Conservation (phyloP, 2,329 filamentous ascomycete genomes). For the Pestalotiopsis sp. region DNA sequence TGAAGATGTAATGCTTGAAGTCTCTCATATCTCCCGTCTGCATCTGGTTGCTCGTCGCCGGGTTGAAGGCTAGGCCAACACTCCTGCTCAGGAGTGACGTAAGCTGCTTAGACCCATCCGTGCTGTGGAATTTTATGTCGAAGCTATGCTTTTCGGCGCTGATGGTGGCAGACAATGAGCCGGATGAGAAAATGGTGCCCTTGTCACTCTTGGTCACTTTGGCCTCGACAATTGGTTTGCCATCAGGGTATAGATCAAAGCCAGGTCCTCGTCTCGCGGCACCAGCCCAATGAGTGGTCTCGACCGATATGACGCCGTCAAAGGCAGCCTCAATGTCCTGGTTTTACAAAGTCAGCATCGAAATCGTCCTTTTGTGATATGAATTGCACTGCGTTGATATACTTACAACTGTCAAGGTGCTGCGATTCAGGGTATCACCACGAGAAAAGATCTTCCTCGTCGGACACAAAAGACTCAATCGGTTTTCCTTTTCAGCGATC, state of each 20-base stretch:
- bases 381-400: not conserved
- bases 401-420: constrained; percentile 53
- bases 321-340: constrained; percentile 57
- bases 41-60: constrained; percentile 52
- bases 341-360: not conserved
- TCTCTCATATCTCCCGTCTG: constrained; percentile 54
- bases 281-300: constrained; percentile 60
- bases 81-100: constrained; percentile 58
- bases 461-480: constrained; percentile 57
- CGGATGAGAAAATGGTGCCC: constrained; percentile 52
- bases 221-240: constrained; percentile 42
- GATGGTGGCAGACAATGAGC: constrained; percentile 54
- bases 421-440: constrained; percentile 57
- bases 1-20: constrained; percentile 58
- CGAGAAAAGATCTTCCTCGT: constrained; percentile 55
- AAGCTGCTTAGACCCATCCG: constrained; percentile 48
- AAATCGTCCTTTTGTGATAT: not conserved
- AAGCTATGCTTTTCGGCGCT: constrained; percentile 51
- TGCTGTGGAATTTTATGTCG: constrained; percentile 56
- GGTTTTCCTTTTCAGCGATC: constrained; percentile 48
- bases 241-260: constrained; percentile 59
- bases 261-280: constrained; percentile 53
- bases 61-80: constrained; percentile 58
- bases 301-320: constrained; percentile 61
- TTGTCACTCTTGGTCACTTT: constrained; percentile 41